Conservation (phyloP, 73 alveolate species). For the Paramecium sonneborni region DNA sequence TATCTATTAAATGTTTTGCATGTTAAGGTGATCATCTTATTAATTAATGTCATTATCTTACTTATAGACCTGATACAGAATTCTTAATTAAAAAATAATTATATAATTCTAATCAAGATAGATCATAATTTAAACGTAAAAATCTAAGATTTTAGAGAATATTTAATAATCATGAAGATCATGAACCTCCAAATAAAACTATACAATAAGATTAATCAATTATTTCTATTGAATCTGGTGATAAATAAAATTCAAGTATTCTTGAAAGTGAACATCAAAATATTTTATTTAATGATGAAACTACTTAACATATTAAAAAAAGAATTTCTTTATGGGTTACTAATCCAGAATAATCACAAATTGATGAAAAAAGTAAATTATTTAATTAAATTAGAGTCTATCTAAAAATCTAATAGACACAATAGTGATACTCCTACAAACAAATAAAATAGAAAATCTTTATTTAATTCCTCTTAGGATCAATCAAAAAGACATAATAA, state of each 20-base stretch:
- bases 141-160: not conserved
- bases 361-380: not conserved
- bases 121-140: not conserved
- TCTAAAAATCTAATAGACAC: not conserved
- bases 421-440: not conserved
- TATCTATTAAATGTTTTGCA: not conserved
- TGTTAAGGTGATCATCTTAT: not conserved
- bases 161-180: not conserved
- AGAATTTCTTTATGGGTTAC: not conserved
- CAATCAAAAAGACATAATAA: not conserved
- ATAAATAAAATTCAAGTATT: not conserved
- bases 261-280: not conserved
- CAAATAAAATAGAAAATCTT: not conserved
- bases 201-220: not conserved
- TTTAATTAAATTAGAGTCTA: not conserved
- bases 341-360: not conserved
- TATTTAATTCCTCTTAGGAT: not conserved
- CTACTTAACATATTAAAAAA: not conserved
- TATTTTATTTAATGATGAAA: not conserved
- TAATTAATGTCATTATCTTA: not conserved
- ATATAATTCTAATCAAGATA: not conserved
- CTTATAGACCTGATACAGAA: slow-evolving; percentile 1
- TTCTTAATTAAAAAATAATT: not conserved
- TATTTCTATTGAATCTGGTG: not conserved
- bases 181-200: not conserved